A percentile compares a stretch with the other conserved stretches of the same genome.
Evolutionary conservation across 495 filamentous ascomycete genomes (phyloP).

Genomic region (Penicillium lagena): DNA sequence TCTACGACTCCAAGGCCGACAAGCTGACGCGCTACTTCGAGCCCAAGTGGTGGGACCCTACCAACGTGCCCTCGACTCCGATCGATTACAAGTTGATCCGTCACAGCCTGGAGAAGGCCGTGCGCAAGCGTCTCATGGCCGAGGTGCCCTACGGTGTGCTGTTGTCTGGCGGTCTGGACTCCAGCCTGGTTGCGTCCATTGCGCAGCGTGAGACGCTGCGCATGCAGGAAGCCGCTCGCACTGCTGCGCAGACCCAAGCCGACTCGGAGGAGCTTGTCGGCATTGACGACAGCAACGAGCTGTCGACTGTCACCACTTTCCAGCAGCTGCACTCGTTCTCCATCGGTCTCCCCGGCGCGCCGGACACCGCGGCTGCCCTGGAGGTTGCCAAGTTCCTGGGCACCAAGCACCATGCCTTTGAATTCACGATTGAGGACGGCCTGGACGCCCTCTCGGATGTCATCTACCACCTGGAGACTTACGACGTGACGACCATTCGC

Average conservation of each 20-base stretch:
- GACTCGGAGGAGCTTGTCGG: slow-evolving; percentile 72
- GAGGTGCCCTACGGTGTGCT: slow-evolving; percentile 97
- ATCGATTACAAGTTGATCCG: slow-evolving; percentile 77
- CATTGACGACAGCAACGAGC: slow-evolving; percentile 83
- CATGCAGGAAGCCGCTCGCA: slow-evolving; percentile 52
- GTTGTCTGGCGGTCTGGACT: slow-evolving; percentile 92
- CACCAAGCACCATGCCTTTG: slow-evolving; percentile 96
- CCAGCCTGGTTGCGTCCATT: slow-evolving; percentile 89
- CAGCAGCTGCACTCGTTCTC: slow-evolving; percentile 97
- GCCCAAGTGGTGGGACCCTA: slow-evolving; percentile 87
- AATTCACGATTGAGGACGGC: slow-evolving; percentile 94
- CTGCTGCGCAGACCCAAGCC: slow-evolving; percentile 32
- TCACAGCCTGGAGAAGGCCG: slow-evolving; percentile 77
- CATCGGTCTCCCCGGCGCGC: slow-evolving; percentile 85
- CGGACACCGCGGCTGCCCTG: slow-evolving; percentile 80
- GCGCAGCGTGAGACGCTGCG: slow-evolving; percentile 86
- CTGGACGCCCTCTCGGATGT: slow-evolving; percentile 94
- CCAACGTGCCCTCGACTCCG: slow-evolving; percentile 66
- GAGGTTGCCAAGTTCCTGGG: slow-evolving; percentile 93
- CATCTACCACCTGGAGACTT: slow-evolving; percentile 95
- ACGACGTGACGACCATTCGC: slow-evolving; percentile 96
- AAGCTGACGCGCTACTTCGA: slow-evolving; percentile 79
- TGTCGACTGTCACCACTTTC: slow-evolving; percentile 85
- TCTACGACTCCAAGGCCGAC: slow-evolving; percentile 89
- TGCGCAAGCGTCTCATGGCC: slow-evolving; percentile 95